Base-by-base conservation (phyloP, 371 early-diverging fungal species). In the Thermomucor indicae-seudaticae region DNA sequence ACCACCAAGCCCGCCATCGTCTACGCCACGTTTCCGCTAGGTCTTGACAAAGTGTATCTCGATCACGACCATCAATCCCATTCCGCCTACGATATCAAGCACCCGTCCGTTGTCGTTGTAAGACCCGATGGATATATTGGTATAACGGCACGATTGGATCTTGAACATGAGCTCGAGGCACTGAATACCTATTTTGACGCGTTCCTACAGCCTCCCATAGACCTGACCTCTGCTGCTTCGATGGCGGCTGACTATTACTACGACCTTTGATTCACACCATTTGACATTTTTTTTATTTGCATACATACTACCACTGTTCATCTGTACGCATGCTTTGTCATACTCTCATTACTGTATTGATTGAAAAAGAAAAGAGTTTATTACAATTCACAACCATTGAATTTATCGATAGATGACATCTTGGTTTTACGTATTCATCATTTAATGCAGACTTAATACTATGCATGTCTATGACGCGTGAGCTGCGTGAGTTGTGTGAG, bases 21-120 rank as follows among this genome's bases (percentile, higher is more conserved):
- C 3, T 64, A 70, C 34, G 59, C 64, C 10, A 55, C 62, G 0
- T 70, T 66, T 50, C 67, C 67, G 1, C 47, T 49, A 38, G 67
- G 71, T 12, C 55, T 70, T 16, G 47, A 59, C 6, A 55, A 58
- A 19, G 64, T 66, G 14, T 72, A 64, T 54, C 42, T 72, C 17
- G 73, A 72, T 45, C 73, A 72, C 27, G 69, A 72, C 43, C 55
- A 64, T n/a, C 67, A 72, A 42, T 63, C 62, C 14, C 67, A 72
- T 29, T 62, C 58, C 3, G 51, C 62, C 2, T 70, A 62, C 38
- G 43, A 51, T 17, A 40, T 58, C 44, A 43, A 45, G 14, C 3
- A 37, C 25, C 65, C 65, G 12, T 56, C 64, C 35, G 50, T 68
- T 14, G 51, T 66, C 10, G 55, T 72, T 5, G 51, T 72, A 19